Evolutionary conservation across 2,329 filamentous ascomycete species (phyloP).

Genomic region (Nothomitra cinnamomea): DNA sequence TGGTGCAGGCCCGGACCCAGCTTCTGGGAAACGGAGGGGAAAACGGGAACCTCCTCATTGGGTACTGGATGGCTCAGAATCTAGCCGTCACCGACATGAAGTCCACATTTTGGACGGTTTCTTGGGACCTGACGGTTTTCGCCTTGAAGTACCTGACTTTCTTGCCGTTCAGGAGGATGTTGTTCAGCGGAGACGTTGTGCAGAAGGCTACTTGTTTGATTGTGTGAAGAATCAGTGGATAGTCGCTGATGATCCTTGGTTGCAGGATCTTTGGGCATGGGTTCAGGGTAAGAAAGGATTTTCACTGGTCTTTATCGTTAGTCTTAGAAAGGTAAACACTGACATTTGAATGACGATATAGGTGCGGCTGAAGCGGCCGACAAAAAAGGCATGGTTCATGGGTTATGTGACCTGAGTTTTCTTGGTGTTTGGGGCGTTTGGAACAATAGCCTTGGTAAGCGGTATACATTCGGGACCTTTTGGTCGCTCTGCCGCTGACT

Average conservation of each 20-base stretch:
- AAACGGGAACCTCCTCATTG: neutral
- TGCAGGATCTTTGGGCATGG: conserved; percentile 68
- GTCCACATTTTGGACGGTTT: conserved; percentile 6
- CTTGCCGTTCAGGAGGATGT: conserved; percentile 8
- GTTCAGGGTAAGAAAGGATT: conserved; percentile 37
- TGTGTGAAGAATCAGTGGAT: conserved; percentile 47
- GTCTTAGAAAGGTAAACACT: neutral
- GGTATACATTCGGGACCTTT: conserved; percentile 12
- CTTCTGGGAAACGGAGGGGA: too few relatives aligned
- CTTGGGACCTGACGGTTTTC: conserved; percentile 9
- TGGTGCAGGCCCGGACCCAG: too few relatives aligned
- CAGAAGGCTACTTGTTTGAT: conserved; percentile 39
- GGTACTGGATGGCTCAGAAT: neutral
- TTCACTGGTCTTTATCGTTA: conserved; percentile 10
- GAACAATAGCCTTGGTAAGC: conserved; percentile 47
- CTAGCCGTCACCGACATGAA: neutral
- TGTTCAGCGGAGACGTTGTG: conserved; percentile 34
- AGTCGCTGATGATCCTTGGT: conserved; percentile 54
- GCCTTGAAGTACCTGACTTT: conserved; percentile 12
- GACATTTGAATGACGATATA: conserved; percentile 14
- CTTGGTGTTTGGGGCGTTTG: conserved; percentile 59
- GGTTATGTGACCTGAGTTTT: conserved; percentile 55
- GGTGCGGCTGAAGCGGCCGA: conserved; percentile 46
- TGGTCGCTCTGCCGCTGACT: conserved; percentile 14
- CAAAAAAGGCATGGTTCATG: conserved; percentile 52